phyloP scores from a whole-genome alignment of 1,284 basidiomycete species.

The Fistulinella staudtii region DNA sequence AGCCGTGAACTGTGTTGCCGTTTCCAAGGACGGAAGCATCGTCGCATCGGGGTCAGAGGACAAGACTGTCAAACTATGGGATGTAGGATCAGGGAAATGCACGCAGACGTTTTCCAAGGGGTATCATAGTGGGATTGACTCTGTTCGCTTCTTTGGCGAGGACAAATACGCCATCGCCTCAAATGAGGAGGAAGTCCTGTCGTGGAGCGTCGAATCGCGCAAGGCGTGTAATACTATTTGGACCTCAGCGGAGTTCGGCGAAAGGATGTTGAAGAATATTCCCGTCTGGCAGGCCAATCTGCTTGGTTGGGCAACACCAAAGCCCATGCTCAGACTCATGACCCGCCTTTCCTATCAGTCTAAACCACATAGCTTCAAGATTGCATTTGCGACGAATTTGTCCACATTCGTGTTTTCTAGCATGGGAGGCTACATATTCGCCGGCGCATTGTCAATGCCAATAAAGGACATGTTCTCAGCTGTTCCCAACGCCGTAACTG shows the following conservation, averaged over 20 bases:
- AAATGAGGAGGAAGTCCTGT: too few relatives aligned
- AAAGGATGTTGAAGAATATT: background rate
- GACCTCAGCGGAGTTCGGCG: background rate
- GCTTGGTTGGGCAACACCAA: constrained; percentile 11
- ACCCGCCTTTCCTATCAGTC: too few relatives aligned
- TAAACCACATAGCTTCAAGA: background rate
- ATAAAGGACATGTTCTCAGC: background rate
- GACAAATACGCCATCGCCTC: constrained; percentile 14
- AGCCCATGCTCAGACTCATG: background rate
- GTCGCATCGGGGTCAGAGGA: constrained; percentile 21
- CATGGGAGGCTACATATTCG: background rate
- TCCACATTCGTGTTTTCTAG: constrained; percentile 9
- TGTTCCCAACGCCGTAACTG: background rate
- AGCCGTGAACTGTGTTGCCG: constrained; percentile 17
- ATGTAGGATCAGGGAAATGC: constrained; percentile 14
- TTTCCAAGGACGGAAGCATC: constrained; percentile 13
- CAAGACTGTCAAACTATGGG: constrained; percentile 23
- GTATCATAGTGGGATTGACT: constrained; percentile 12
- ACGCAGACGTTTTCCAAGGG: constrained; percentile 16
- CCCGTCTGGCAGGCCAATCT: constrained; percentile 11
- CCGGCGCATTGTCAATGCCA: background rate
- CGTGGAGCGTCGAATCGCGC: too few relatives aligned
- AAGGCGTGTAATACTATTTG: too few relatives aligned
- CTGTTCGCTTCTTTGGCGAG: constrained; percentile 13
- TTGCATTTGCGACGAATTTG: constrained; percentile 5